phyloP scores from a whole-genome alignment of 192 early-diverging fungal species.

The Coemansia sp. region DNA sequence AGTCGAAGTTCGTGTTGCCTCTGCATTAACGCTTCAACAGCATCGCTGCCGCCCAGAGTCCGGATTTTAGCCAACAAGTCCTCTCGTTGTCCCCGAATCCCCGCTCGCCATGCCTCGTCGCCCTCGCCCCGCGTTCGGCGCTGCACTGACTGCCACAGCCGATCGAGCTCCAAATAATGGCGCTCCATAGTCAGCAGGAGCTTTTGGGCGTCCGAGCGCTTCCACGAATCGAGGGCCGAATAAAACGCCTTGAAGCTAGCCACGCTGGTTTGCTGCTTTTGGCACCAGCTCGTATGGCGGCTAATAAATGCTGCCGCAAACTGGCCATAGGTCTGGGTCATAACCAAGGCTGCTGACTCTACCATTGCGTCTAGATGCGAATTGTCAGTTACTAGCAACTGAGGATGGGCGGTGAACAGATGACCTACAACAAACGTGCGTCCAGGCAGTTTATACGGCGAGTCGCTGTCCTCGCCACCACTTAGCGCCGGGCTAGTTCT shows the following conservation, averaged over 20 bases:
- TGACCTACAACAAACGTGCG: conserved; percentile 35
- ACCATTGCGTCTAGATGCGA: conserved; percentile 34
- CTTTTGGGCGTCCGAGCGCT: conserved; percentile 33
- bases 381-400: conserved; percentile 26
- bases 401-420: conserved; percentile 42
- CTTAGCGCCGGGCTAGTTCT: not conserved
- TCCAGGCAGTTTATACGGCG: conserved; percentile 18
- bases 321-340: conserved; percentile 27
- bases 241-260: conserved; percentile 39
- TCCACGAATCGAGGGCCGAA: conserved; percentile 47
- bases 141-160: conserved; percentile 52
- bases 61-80: conserved; percentile 30
- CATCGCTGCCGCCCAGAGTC: conserved; percentile 26
- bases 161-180: conserved; percentile 52
- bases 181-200: conserved; percentile 40
- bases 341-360: conserved; percentile 27
- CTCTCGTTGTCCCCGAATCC: conserved; percentile 31
- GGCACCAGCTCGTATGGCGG: conserved; percentile 20
- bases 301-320: conserved; percentile 17
- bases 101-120: conserved; percentile 38
- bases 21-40: conserved; percentile 24
- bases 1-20: conserved; percentile 26
- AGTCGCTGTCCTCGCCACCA: not conserved
- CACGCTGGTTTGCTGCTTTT: conserved; percentile 23
- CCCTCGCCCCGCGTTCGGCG: conserved; percentile 37